phyloP scores from a whole-genome alignment of 1,139 yeast species.

The Torulaspora globosa region DNA sequence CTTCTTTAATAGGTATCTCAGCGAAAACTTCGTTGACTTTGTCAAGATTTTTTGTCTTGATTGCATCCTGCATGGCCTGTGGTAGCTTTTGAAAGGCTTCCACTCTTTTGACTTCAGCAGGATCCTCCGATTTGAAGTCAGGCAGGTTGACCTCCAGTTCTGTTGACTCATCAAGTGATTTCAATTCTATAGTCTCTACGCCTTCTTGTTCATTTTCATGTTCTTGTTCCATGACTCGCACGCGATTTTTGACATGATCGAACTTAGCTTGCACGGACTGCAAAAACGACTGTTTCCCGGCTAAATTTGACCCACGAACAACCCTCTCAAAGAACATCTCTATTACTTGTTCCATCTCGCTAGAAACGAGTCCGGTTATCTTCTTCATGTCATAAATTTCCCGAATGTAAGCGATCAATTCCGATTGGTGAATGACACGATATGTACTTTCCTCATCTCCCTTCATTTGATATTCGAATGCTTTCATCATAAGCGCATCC shows the following conservation, averaged over 20 bases:
- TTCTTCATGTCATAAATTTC: slow-evolving; percentile 53
- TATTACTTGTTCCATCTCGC: slow-evolving; percentile 51
- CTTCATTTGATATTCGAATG: slow-evolving; percentile 76
- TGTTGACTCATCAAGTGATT: slow-evolving; percentile 80
- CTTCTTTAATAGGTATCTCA: slow-evolving; percentile 68
- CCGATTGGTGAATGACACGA: slow-evolving; percentile 72
- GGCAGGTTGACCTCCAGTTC: slow-evolving; percentile 75
- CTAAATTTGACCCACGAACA: slow-evolving; percentile 51
- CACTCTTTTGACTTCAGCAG: slow-evolving; percentile 50
- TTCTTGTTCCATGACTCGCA: slow-evolving; percentile 55
- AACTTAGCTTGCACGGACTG: slow-evolving; percentile 71
- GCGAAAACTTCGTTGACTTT: slow-evolving; percentile 82
- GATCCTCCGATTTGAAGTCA: slow-evolving; percentile 43
- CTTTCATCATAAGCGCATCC: slow-evolving; percentile 89
- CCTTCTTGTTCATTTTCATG: slow-evolving; percentile 41
- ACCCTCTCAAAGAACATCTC: slow-evolving; percentile 68
- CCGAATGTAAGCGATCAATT: slow-evolving; percentile 70
- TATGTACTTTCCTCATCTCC: slow-evolving; percentile 52
- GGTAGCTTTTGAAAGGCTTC: slow-evolving; percentile 57
- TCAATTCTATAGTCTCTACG: slow-evolving; percentile 80
- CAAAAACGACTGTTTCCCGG: slow-evolving; percentile 42
- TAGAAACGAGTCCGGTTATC: slow-evolving; percentile 34
- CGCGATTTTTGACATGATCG: slow-evolving; percentile 71
- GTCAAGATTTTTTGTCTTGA: slow-evolving; percentile 67
- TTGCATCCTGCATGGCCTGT: slow-evolving; percentile 64